These are phyloP conservation scores for Blastobotrys indianensis DNA, from an alignment of 1,139 yeast species.

Conservation along the genomic window DNA sequence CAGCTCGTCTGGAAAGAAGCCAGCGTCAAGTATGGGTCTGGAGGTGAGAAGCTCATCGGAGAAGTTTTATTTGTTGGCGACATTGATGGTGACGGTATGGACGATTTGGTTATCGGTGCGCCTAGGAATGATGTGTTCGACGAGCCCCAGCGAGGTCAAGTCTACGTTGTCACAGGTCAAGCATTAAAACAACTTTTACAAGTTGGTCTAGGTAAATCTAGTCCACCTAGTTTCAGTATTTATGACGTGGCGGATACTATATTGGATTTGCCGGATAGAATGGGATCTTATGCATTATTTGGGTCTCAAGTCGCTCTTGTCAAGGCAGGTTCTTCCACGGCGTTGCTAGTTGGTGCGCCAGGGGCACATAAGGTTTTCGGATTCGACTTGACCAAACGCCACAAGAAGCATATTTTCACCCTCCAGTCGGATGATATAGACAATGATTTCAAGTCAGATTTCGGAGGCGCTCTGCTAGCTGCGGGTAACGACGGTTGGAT, in stretches of 20 bases:
- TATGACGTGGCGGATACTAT: conserved; percentile 27
- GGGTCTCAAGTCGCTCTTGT: conserved; percentile 6
- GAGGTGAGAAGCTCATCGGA: conserved; percentile 39
- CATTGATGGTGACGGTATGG: conserved; percentile 34
- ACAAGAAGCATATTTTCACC: background rate
- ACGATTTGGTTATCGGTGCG: conserved; percentile 43
- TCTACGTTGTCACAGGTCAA: conserved; percentile 37
- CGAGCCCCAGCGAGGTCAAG: conserved; percentile 39
- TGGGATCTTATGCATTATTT: conserved; percentile 3
- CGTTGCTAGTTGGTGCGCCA: conserved; percentile 29
- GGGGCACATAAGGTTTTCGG: conserved; percentile 29
- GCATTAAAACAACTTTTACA: conserved; percentile 16
- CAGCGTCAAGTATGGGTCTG: conserved; percentile 31
- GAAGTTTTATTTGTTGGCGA: conserved; percentile 31
- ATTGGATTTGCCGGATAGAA: conserved; percentile 8
- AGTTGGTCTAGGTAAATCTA: conserved; percentile 5
- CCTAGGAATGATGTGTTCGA: conserved; percentile 35
- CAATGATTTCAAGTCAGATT: conserved; percentile 17
- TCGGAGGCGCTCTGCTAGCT: conserved; percentile 29
- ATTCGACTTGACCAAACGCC: conserved; percentile 14
- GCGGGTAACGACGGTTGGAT: conserved; percentile 23
- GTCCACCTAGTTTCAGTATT: conserved; percentile 4
- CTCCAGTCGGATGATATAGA: conserved; percentile 4
- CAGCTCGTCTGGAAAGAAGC: conserved; percentile 22
- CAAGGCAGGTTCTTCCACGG: background rate